phyloP scores from a whole-genome alignment of 441 rosid genomes.

The Gossypium trilobum region DNA sequence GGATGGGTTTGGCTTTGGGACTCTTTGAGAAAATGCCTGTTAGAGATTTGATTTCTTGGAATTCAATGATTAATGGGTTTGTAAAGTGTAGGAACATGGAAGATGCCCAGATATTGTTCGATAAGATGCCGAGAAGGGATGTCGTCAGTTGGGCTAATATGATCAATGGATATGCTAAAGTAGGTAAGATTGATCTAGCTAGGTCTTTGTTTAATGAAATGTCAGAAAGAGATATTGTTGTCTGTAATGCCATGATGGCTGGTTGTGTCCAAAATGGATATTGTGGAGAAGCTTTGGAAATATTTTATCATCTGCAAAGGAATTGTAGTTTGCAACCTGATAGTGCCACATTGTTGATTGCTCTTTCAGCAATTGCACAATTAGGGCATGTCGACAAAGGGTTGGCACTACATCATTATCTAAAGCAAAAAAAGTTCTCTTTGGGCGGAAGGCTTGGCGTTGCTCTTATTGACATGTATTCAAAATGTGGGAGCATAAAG shows the following conservation, averaged over 20 bases:
- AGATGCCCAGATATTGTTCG: constrained; percentile 39
- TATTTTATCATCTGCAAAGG: constrained; percentile 34
- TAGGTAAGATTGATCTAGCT: constrained; percentile 34
- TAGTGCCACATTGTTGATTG: constrained; percentile 38
- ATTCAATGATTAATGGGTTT: constrained; percentile 48
- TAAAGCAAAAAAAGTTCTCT: constrained; percentile 22
- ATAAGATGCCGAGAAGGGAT: constrained; percentile 44
- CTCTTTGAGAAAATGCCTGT: constrained; percentile 50
- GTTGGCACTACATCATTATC: constrained; percentile 30
- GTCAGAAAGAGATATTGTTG: constrained; percentile 45
- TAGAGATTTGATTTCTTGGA: constrained; percentile 59
- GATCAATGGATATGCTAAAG: constrained; percentile 54
- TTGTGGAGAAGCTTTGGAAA: constrained; percentile 40
- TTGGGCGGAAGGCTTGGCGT: constrained; percentile 50
- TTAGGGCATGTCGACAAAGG: constrained; percentile 42
- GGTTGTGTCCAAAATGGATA: constrained; percentile 41
- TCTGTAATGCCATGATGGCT: constrained; percentile 53
- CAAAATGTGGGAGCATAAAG: constrained; percentile 49
- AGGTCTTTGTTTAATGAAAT: constrained; percentile 37
- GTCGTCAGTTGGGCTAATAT: constrained; percentile 51
- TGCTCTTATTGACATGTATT: constrained; percentile 52
- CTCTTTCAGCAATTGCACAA: constrained; percentile 48
- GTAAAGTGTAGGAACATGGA: constrained; percentile 40
- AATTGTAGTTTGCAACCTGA: constrained; percentile 33
- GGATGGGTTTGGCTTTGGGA: constrained; percentile 27